Evolutionary conservation across 768 basidiomycete species (phyloP), one percentile per base, ranked within the genome.

Genomic region (Trametopsis cervina): DNA sequence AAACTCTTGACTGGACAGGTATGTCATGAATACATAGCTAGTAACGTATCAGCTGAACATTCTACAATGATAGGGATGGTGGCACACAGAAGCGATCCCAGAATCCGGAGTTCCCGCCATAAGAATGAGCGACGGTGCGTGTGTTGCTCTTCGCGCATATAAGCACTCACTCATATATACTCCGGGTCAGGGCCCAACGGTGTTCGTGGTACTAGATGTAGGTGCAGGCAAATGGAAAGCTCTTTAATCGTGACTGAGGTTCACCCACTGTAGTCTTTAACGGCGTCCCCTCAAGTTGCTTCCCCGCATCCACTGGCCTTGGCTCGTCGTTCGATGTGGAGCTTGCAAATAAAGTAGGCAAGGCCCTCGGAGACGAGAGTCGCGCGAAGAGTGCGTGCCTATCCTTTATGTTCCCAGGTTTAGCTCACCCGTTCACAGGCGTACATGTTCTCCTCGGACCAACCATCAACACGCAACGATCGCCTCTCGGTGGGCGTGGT

Each of bases 401-500:
- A 4, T 33, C 18, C 41, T n/a, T 5, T 12, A 27, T 22, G 45
- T 21, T 36, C 20, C n/a, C n/a, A n/a, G n/a, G n/a, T n/a, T n/a
- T n/a, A n/a, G n/a, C n/a, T n/a, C 3, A 18, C 23, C 20, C 39
- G 47, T 37, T 13, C 15, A 9, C 23, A 73, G 72, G 71, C 29
- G 58, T 58, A 12, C 72, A 75, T 56, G 67, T 79, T 26, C 63
- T 80, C 0, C 70, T 83, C n/a, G 81, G 72, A 1, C 82, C 81
- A 1, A 83, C 81, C 1, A 73, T 80, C 53, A 83, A 83, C 56
- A 83, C 75, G 21, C 80, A 80, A 51, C 70, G 81, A n/a, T 76
- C 73, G 4, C 77, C 76, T 21, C 63, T 78, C 4, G 75, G 77
- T 25, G 77, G 77, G 4, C 70, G 76, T 40, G 66, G 72, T 21